These are phyloP conservation scores for Ascochyta clinopodiicola DNA, from an alignment of 2,329 filamentous ascomycete genomes.

Conservation along the genomic window DNA sequence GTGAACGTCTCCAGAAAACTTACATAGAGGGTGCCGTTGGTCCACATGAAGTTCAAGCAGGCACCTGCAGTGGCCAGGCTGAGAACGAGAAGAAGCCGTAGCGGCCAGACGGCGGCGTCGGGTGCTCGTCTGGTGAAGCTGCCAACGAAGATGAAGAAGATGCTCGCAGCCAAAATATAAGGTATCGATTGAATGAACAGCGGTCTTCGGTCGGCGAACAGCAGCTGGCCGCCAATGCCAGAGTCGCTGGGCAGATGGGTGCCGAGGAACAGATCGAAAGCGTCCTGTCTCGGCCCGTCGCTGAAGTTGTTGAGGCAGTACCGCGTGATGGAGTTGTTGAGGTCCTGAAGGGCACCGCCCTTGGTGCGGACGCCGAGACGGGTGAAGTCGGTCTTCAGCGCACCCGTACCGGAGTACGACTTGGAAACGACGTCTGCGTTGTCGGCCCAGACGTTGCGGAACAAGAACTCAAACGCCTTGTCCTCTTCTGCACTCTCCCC, in stretches of 20 bases:
- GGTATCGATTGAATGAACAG: conserved; percentile 91
- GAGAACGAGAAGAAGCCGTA: conserved; percentile 81
- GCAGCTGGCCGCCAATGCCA: conserved; percentile 71
- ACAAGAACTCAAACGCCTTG: conserved; percentile 81
- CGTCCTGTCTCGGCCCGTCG: conserved; percentile 93
- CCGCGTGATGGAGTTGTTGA: conserved; percentile 84
- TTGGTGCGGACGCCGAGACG: conserved; percentile 90
- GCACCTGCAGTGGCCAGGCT: conserved; percentile 75
- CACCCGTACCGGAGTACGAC: conserved; percentile 93
- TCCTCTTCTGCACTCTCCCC: conserved; percentile 84
- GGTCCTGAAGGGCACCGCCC: conserved; percentile 82
- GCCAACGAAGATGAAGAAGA: conserved; percentile 82
- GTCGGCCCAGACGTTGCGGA: conserved; percentile 98
- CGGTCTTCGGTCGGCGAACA: conserved; percentile 86
- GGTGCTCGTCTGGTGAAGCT: conserved; percentile 74
- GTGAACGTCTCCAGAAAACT: conserved; percentile 52
- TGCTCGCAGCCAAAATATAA: conserved; percentile 83
- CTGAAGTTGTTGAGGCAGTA: conserved; percentile 94
- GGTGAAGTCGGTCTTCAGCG: conserved; percentile 97
- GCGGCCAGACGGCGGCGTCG: conserved; percentile 77
- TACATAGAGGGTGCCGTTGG: conserved; percentile 92
- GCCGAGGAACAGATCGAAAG: conserved; percentile 92
- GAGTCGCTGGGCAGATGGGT: conserved; percentile 78
- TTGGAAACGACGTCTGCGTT: conserved; percentile 95
- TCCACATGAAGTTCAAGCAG: conserved; percentile 77